Evolutionary conservation across 305 asterid species (phyloP).

Genomic region (Fraxinus sp.): DNA sequence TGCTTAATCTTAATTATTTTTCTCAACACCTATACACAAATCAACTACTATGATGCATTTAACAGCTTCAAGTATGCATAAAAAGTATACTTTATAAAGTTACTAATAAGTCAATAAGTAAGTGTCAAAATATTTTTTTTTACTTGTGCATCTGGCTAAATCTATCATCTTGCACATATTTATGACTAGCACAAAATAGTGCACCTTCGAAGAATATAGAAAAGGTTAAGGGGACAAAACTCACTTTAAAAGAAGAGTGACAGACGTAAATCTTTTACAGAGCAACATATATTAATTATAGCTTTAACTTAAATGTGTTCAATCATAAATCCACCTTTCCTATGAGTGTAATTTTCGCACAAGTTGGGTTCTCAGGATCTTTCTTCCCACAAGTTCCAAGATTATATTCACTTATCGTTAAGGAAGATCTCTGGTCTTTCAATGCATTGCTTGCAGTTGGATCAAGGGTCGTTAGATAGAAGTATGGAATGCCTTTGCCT

Average conservation of each 20-base stretch:
- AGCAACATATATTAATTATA: neutral
- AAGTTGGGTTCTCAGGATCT: constrained; percentile 85
- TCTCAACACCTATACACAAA: neutral
- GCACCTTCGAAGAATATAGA: neutral
- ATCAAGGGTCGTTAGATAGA: constrained; percentile 81
- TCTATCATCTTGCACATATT: neutral
- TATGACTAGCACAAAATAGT: neutral
- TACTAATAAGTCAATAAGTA: neutral
- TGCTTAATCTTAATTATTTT: neutral
- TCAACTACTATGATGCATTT: neutral
- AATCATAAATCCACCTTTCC: constrained; percentile 62
- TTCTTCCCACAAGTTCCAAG: constrained; percentile 71
- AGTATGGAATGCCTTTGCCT: constrained; percentile 83
- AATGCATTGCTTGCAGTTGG: constrained; percentile 81
- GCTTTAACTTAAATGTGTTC: constrained; percentile 2
- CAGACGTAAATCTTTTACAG: too few species aligned
- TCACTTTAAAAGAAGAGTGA: neutral
- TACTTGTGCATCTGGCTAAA: neutral
- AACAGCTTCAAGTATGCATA: neutral
- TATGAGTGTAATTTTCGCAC: constrained; percentile 74
- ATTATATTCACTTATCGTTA: constrained; percentile 72
- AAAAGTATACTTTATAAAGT: neutral
- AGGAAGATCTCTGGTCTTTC: constrained; percentile 72
- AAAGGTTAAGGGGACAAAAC: neutral
- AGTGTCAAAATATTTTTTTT: neutral